These are phyloP conservation scores for Ophiostoma populinum DNA, from an alignment of 2,329 filamentous ascomycete species.

Conservation along the genomic window DNA sequence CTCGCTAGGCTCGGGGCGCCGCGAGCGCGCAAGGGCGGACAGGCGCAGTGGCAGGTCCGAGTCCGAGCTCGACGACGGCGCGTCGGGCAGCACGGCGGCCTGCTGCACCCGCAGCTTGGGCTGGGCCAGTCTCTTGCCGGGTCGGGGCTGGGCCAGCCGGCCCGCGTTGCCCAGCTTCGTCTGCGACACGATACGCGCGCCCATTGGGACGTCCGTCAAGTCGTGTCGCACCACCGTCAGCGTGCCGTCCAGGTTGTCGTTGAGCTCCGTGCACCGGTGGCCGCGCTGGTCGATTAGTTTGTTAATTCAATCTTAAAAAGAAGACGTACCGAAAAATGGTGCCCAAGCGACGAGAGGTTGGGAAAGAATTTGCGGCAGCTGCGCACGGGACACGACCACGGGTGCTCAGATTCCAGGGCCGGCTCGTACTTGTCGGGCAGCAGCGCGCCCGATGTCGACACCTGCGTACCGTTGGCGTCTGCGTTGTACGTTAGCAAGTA, in stretches of 20 bases:
- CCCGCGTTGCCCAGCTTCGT: background rate
- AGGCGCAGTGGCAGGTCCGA: too few species aligned
- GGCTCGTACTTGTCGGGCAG: conserved; percentile 1
- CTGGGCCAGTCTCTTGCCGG: too few species aligned
- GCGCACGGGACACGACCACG: background rate
- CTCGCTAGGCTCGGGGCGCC: too few species aligned
- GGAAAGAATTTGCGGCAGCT: background rate
- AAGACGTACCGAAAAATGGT: background rate
- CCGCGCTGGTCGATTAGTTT: background rate
- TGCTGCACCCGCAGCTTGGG: too few species aligned
- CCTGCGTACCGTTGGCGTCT: background rate
- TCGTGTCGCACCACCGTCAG: background rate
- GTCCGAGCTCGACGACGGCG: too few species aligned
- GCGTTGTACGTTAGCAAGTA: background rate
- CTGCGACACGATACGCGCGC: background rate
- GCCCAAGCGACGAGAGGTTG: background rate
- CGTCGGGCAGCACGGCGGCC: too few species aligned
- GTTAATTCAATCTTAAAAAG: too few species aligned
- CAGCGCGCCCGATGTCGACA: background rate
- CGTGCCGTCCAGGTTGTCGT: conserved; percentile 3
- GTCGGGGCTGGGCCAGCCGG: background rate
- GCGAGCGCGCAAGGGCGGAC: too few species aligned
- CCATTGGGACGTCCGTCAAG: background rate
- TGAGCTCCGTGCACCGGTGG: background rate
- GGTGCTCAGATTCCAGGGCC: background rate